Evolutionary conservation across 2,329 filamentous ascomycete species (phyloP).

Genomic region (Calycina herbarum): DNA sequence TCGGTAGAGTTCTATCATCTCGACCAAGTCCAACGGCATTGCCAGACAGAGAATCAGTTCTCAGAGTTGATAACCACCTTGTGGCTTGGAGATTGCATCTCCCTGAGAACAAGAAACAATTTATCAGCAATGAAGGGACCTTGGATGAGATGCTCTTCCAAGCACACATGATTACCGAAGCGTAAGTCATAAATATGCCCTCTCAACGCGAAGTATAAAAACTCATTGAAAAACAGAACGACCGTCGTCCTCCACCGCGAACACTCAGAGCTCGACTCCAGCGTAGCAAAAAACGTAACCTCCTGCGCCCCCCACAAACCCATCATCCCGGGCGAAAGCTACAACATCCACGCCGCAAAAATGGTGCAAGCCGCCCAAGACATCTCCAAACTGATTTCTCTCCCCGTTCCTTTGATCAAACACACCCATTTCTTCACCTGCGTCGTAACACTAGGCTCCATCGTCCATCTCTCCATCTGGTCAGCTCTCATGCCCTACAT

Average conservation of each 20-base stretch:
- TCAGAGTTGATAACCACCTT: constrained; percentile 56
- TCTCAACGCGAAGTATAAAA: not conserved
- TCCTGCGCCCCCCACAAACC: constrained; percentile 55
- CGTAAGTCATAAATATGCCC: constrained; percentile 25
- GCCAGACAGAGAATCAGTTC: constrained; percentile 51
- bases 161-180: constrained; percentile 73
- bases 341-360: constrained; percentile 66
- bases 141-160: constrained; percentile 91
- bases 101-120: constrained; percentile 67
- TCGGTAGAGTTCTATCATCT: constrained; percentile 71
- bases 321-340: constrained; percentile 49
- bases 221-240: constrained; percentile 41
- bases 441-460: constrained; percentile 72
- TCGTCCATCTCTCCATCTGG: constrained; percentile 80
- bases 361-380: constrained; percentile 76
- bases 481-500: constrained; percentile 59
- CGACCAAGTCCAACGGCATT: constrained; percentile 47
- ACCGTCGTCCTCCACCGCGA: constrained; percentile 77
- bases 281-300: constrained; percentile 36
- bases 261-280: constrained; percentile 65
- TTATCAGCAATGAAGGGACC: constrained; percentile 66
- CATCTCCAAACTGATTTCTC: constrained; percentile 70
- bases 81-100: constrained; percentile 78
- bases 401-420: constrained; percentile 68
- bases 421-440: constrained; percentile 85